Percentiles rank a stretch among this genome's conserved stretches.
These are phyloP conservation scores for Elongisporangium undulatum DNA, from an alignment of 352 stramenopile genomes.

Conservation along the genomic window DNA sequence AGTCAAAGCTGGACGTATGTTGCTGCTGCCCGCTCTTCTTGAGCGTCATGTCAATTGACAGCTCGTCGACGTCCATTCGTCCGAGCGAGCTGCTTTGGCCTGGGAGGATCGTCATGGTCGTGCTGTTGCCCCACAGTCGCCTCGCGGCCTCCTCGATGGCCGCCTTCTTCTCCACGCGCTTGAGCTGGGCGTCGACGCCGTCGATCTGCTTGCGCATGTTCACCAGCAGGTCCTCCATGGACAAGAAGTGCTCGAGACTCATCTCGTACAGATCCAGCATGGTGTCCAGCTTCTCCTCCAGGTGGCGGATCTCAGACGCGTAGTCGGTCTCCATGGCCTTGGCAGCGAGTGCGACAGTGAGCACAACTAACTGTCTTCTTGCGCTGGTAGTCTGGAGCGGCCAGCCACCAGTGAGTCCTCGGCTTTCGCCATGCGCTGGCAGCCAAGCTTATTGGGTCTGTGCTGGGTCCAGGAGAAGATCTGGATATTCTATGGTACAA, in stretches of 20 bases:
- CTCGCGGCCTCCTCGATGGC: neutral
- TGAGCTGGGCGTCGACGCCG: neutral
- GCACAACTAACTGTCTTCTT: no score
- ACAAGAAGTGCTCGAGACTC: neutral
- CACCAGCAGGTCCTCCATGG: neutral
- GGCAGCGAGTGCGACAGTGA: neutral
- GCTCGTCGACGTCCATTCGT: neutral
- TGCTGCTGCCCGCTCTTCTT: neutral
- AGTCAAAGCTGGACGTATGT: neutral
- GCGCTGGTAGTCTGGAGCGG: no score
- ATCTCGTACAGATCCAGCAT: neutral
- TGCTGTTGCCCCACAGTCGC: neutral
- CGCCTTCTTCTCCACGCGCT: neutral
- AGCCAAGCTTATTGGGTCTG: neutral
- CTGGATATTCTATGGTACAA: no score
- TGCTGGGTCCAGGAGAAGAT: neutral
- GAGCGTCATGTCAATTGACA: neutral
- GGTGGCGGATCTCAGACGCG: neutral
- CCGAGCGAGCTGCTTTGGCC: neutral
- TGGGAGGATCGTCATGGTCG: neutral
- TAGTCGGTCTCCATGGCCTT: neutral
- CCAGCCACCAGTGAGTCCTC: no score
- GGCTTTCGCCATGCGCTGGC: neutral
- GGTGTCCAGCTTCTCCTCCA: neutral
- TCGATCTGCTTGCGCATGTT: neutral